Evolutionary conservation across 345 rosid genomes (phyloP).

Genomic region (Melaleuca quinquenervia): DNA sequence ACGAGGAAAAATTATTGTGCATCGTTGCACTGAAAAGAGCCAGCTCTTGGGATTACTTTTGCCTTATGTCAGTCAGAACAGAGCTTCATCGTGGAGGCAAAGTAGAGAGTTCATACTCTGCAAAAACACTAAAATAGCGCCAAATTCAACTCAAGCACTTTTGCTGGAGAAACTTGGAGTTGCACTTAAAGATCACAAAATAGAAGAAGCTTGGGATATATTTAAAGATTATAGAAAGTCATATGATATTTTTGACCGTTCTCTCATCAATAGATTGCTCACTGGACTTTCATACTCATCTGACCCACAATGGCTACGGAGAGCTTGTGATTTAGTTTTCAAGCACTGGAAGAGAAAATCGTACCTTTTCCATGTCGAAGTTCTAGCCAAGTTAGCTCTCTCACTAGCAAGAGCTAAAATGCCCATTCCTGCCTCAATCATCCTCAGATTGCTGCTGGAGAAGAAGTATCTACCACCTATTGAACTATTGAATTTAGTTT

Average conservation of each 20-base stretch:
- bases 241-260: constrained; percentile 42
- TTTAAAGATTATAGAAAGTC: constrained; percentile 49
- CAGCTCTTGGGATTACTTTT: not conserved
- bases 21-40: not conserved
- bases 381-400: constrained; percentile 40
- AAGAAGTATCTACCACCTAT: constrained; percentile 16
- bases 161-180: constrained; percentile 51
- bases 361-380: constrained; percentile 16
- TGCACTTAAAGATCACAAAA: constrained; percentile 31
- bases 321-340: constrained; percentile 41
- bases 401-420: constrained; percentile 64
- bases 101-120: not conserved
- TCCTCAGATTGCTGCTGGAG: constrained; percentile 51
- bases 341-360: constrained; percentile 31
- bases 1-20: not conserved
- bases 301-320: constrained; percentile 40
- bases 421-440: constrained; percentile 41
- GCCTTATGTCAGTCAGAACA: not conserved
- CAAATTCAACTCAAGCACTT: constrained; percentile 27
- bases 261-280: constrained; percentile 30
- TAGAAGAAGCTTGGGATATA: constrained; percentile 56
- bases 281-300: constrained; percentile 53
- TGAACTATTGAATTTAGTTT: constrained; percentile 24
- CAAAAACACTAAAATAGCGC: not conserved
- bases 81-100: not conserved